Conservation (phyloP, 192 early-diverging fungal species). For the Diversispora epigaea region DNA sequence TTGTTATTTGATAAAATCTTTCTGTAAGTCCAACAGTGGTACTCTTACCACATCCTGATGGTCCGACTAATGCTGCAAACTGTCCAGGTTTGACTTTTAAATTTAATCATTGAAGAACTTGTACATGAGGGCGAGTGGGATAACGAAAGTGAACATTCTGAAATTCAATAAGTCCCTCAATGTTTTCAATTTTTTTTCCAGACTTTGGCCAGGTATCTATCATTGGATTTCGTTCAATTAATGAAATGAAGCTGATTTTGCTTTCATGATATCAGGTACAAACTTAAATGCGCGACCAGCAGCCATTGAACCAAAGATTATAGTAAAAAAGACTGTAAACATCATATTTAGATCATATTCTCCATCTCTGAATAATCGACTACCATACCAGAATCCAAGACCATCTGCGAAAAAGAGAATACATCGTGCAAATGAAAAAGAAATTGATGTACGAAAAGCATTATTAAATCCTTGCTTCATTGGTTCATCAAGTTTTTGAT, state of each 20-base stretch:
- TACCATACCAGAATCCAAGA: conserved; percentile 53
- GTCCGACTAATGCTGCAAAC: conserved; percentile 77
- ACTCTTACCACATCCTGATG: conserved; percentile 69
- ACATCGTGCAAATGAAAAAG: conserved; percentile 50
- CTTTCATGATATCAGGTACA: conserved; percentile 60
- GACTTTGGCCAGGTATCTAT: conserved; percentile 44
- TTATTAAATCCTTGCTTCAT: conserved; percentile 42
- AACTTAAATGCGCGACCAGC: conserved; percentile 52
- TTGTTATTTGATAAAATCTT: conserved; percentile 54
- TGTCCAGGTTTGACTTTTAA: conserved; percentile 59
- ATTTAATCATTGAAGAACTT: conserved; percentile 56
- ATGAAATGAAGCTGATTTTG: conserved; percentile 52
- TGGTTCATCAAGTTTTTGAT: conserved; percentile 44
- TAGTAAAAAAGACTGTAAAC: conserved; percentile 35
- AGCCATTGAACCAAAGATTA: conserved; percentile 38
- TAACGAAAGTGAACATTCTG: conserved; percentile 51
- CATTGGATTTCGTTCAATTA: conserved; percentile 48
- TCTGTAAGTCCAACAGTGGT: conserved; percentile 64
- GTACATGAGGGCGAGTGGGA: conserved; percentile 61
- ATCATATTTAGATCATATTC: conserved; percentile 31
- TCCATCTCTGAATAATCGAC: conserved; percentile 33
- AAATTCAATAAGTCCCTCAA: conserved; percentile 37
- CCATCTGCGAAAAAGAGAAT: conserved; percentile 47
- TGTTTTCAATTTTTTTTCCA: conserved; percentile 36
- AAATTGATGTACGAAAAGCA: conserved; percentile 39